Evolutionary conservation across 805 yeast genomes (phyloP), one percentile per base, ranked within the genome.

Genomic region (Sugiyamaella chiloensis): DNA sequence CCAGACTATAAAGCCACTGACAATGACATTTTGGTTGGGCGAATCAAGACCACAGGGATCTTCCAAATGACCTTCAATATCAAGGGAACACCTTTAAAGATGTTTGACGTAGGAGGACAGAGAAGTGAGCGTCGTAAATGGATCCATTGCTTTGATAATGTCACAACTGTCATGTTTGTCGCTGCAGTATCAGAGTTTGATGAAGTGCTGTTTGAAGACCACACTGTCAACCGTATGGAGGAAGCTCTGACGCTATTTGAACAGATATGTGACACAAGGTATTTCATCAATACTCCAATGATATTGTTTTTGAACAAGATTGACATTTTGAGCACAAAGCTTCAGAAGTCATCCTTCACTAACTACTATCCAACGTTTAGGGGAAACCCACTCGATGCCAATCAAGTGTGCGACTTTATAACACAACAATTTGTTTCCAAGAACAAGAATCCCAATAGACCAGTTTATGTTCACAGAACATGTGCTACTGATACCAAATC

Each of bases 91-190:
- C 78, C 74, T 54, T 83, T 90, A 63, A 81, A 80, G 59, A 87
- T 93, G 35, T 69, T 89, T 37, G 99, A 93, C 72, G 98, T 96
- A 3, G 99, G 99, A 45, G 99, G 99, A 1, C 97, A 90, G 68
- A 70, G 96, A 52, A 80, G 87, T 17, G 97, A 90, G 64, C 75
- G 97, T 52, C 80, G 84, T 57, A 90, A 90, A 64, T 90, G 97
- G 97, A 86, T 90, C 53, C 96, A 89, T 61, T 87, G 95, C 61
- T 90, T 90, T 66, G 93, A 90, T 60, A 87, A 85, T 52, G 86
- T 91, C 42, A 85, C 96, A 0, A 86, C 95, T 2, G 84, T 95
- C 0, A 65, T 91, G 31, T 93, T 88, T 65, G 96, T 91, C 5
- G 76, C 86, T 16, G 96, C 97, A 0, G 81, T 88, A 21, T 80